Percentiles rank a stretch among this genome's conserved stretches.
These are phyloP conservation scores for Drechslerella coelobrocha DNA, from an alignment of 2,329 filamentous ascomycete species.

Conservation along the genomic window DNA sequence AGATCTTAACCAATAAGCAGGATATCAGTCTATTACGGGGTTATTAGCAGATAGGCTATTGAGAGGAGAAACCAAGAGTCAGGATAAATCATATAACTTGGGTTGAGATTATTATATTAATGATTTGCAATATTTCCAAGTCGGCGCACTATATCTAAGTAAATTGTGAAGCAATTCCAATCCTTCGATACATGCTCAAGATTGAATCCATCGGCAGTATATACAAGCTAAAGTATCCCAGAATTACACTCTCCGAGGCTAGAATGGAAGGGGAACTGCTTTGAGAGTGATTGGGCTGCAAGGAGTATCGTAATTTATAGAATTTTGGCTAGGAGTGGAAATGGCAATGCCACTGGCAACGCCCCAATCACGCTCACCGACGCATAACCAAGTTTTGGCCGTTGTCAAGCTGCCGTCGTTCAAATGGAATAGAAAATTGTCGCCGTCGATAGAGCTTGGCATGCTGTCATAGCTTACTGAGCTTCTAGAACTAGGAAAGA, in stretches of 20 bases:
- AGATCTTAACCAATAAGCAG: no score
- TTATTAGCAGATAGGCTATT: no score
- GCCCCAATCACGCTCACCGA: background rate
- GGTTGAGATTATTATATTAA: no score
- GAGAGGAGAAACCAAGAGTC: no score
- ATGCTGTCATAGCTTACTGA: background rate
- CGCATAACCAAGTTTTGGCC: constrained; percentile 6
- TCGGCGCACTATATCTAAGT: no score
- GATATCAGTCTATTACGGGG: no score
- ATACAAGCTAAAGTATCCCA: no score
- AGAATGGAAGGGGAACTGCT: constrained; percentile 11
- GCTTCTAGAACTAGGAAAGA: background rate
- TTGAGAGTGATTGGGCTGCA: constrained; percentile 1
- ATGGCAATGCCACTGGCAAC: constrained; percentile 1
- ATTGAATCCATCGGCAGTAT: no score
- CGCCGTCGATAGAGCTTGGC: background rate
- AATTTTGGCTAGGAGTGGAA: background rate
- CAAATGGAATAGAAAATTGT: background rate
- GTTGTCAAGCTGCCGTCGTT: background rate
- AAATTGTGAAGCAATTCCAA: no score
- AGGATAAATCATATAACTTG: no score
- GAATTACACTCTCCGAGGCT: background rate
- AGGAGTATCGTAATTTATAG: background rate
- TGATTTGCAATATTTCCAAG: no score
- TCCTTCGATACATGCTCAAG: no score